Conservation (phyloP, 176 grass and related monocot genomes). For the Eleusine indica region DNA sequence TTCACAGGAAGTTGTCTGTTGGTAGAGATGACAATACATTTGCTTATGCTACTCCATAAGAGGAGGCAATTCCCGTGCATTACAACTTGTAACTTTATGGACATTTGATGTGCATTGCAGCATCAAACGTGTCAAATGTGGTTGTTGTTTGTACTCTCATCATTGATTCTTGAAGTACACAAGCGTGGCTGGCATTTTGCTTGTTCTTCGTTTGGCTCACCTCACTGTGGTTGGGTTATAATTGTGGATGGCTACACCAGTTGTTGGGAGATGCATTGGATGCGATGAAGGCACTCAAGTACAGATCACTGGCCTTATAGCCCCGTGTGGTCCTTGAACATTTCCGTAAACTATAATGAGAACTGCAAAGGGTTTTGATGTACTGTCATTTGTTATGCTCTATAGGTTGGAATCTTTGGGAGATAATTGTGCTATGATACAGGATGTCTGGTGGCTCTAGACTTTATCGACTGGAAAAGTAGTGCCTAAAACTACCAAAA, state of each 20-base stretch:
- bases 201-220: conserved; percentile 16
- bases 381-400: background rate
- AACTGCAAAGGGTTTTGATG: conserved; percentile 25
- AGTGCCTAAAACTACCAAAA: conserved; percentile 23
- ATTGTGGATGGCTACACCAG: conserved; percentile 35
- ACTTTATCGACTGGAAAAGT: conserved; percentile 20
- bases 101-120: conserved; percentile 27
- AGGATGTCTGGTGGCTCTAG: conserved; percentile 16
- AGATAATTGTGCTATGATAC: conserved; percentile 34
- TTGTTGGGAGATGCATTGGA: conserved; percentile 54
- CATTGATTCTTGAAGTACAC: conserved; percentile 32
- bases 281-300: conserved; percentile 49
- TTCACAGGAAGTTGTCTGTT: conserved; percentile 29
- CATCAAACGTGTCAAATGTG: conserved; percentile 15
- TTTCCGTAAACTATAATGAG: conserved; percentile 35
- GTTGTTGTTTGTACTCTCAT: conserved; percentile 26
- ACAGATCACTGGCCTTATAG: conserved; percentile 45
- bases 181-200: conserved; percentile 31
- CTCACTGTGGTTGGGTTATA: conserved; percentile 36
- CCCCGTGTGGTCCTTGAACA: conserved; percentile 42
- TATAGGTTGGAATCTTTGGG: conserved; percentile 8
- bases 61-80: background rate
- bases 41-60: conserved; percentile 28
- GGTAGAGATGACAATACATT: conserved; percentile 29
- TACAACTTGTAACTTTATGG: conserved; percentile 21